Evolutionary conservation across 768 basidiomycete genomes (phyloP).

Genomic region (Rhodotorula kratochvilovae): DNA sequence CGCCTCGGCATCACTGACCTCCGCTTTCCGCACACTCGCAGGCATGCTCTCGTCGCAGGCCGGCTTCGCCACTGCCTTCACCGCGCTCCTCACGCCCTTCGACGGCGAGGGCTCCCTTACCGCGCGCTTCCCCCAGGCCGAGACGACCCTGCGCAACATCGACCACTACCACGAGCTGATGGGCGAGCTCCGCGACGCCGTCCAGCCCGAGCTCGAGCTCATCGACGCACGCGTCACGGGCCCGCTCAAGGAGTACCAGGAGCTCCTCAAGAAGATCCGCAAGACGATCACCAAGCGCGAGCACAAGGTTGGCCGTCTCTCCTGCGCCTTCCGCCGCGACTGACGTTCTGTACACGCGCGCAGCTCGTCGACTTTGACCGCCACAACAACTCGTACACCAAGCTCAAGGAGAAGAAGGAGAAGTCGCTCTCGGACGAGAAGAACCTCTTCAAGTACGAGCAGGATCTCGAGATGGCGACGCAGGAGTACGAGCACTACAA

Average conservation of each 20-base stretch:
- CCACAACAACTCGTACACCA: conserved; percentile 89
- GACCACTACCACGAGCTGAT: conserved; percentile 66
- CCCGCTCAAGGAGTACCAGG: conserved; percentile 83
- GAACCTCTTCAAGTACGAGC: conserved; percentile 49
- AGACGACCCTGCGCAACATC: conserved; percentile 72
- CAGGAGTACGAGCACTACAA: conserved; percentile 53
- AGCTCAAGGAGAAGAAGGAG: conserved; percentile 75
- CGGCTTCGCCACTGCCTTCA: conserved; percentile 48
- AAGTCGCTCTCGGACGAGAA: conserved; percentile 68
- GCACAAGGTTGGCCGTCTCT: conserved; percentile 65
- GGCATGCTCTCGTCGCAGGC: conserved; percentile 48
- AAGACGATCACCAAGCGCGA: conserved; percentile 95
- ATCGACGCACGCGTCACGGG: conserved; percentile 79
- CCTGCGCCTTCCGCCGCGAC: background rate
- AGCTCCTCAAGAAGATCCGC: conserved; percentile 76
- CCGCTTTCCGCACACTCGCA: conserved; percentile 12
- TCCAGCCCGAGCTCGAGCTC: conserved; percentile 86
- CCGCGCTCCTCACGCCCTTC: conserved; percentile 49
- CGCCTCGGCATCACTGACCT: conserved; percentile 47
- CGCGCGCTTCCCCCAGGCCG: conserved; percentile 63
- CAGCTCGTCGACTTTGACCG: conserved; percentile 91
- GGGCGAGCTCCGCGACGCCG: conserved; percentile 72
- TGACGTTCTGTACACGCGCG: background rate
- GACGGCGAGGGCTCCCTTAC: conserved; percentile 25
- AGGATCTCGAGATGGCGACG: conserved; percentile 52